A percentile compares a stretch with the other conserved stretches of the same genome.
phyloP scores from a whole-genome alignment of 495 filamentous ascomycete genomes.

The Bryoglossum gracile region DNA sequence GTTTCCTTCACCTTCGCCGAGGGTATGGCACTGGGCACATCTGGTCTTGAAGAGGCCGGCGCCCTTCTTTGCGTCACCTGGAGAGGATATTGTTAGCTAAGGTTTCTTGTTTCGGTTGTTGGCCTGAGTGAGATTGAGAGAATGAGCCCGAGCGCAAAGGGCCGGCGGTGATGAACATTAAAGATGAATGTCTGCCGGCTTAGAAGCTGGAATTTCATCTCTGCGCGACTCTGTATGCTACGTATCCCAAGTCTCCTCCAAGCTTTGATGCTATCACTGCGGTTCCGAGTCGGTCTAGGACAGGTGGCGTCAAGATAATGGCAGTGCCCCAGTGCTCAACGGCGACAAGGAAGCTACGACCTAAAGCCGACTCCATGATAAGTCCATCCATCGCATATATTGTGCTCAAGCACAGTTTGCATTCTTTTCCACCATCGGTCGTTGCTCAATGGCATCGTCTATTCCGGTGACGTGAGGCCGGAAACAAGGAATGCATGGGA shows the following conservation, averaged over 20 bases:
- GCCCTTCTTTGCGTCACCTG: slow-evolving; percentile 94
- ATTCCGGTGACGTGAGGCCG: slow-evolving; percentile 9
- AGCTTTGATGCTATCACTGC: neutral
- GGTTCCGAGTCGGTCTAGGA: too few relatives aligned
- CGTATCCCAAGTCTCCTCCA: neutral
- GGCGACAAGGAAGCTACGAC: neutral
- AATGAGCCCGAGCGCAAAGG: slow-evolving; percentile 13
- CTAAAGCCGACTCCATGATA: neutral
- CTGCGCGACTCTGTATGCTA: neutral
- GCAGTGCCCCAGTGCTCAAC: neutral
- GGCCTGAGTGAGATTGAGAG: neutral
- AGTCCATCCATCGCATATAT: neutral
- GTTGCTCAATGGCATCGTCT: slow-evolving; percentile 11
- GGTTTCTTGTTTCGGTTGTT: neutral
- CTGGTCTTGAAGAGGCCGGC: slow-evolving; percentile 99
- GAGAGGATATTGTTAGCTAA: slow-evolving; percentile 15
- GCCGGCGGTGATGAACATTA: neutral
- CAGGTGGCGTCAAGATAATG: neutral
- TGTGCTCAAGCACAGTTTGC: too few relatives aligned
- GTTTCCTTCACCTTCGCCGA: slow-evolving; percentile 80
- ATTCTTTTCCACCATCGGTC: too few relatives aligned
- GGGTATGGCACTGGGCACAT: slow-evolving; percentile 97
- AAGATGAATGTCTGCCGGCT: neutral
- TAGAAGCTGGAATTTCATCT: neutral
- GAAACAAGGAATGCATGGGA: slow-evolving; percentile 7